phyloP scores from a whole-genome alignment of 2,329 filamentous ascomycete genomes.

The Monosporascus sp. region DNA sequence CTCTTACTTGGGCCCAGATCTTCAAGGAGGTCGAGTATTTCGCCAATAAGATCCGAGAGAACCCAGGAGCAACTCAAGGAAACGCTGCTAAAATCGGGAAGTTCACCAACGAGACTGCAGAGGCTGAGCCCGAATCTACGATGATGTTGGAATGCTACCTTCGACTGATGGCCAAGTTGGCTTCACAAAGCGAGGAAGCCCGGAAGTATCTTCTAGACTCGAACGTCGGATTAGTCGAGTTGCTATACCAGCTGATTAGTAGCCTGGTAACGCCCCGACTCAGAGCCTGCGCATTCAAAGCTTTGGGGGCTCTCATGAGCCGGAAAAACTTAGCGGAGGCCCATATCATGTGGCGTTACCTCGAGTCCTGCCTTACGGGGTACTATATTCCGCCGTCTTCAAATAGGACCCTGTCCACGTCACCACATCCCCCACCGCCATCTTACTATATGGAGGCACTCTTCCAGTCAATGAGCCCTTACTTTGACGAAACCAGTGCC shows the following conservation, averaged over 20 bases:
- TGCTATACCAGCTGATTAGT: slow-evolving; percentile 73
- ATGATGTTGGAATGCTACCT: slow-evolving; percentile 96
- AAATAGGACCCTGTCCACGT: slow-evolving; percentile 22
- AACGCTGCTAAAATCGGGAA: slow-evolving; percentile 54
- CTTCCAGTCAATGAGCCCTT: slow-evolving; percentile 67
- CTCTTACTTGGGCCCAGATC: slow-evolving; percentile 89
- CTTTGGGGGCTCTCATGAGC: slow-evolving; percentile 68
- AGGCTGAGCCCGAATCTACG: slow-evolving; percentile 84
- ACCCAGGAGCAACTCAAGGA: slow-evolving; percentile 51
- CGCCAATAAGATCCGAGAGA: slow-evolving; percentile 70
- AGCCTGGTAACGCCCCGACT: slow-evolving; percentile 71
- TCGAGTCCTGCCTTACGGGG: slow-evolving; percentile 76
- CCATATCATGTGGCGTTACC: slow-evolving; percentile 69
- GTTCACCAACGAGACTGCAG: slow-evolving; percentile 60
- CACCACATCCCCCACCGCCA: slow-evolving; percentile 24
- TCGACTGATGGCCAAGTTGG: slow-evolving; percentile 77
- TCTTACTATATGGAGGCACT: slow-evolving; percentile 52
- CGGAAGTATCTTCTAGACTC: slow-evolving; percentile 68
- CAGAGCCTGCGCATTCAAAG: slow-evolving; percentile 76
- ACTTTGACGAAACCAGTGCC: slow-evolving; percentile 80
- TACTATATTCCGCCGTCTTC: slow-evolving; percentile 32
- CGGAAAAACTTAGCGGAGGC: slow-evolving; percentile 65
- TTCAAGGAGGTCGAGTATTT: slow-evolving; percentile 86
- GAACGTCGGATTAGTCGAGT: slow-evolving; percentile 62
- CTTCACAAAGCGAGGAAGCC: slow-evolving; percentile 65